These are phyloP conservation scores for Ploettnerulaceae sp. DNA, from an alignment of 2,329 filamentous ascomycete genomes.

Conservation along the genomic window DNA sequence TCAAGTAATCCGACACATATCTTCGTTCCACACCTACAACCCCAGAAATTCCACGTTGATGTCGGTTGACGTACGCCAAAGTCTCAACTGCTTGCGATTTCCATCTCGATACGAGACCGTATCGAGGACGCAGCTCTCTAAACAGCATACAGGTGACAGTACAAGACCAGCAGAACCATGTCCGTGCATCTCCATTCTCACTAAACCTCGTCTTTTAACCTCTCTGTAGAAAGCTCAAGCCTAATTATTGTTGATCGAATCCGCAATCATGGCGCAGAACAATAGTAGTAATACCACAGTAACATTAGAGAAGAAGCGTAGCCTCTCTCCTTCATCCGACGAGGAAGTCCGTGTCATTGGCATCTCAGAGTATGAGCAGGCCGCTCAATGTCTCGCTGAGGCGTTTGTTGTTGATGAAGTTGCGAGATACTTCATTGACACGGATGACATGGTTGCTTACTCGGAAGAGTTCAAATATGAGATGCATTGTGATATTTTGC, in stretches of 20 bases:
- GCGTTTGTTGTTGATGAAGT: conserved; percentile 73
- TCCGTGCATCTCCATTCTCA: conserved; percentile 15
- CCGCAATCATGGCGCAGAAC: conserved; percentile 34
- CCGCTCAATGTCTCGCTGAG: conserved; percentile 66
- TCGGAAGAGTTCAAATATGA: conserved; percentile 67
- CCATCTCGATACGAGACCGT: conserved; percentile 51
- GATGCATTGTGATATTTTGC: conserved; percentile 71
- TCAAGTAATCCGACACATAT: conserved; percentile 14
- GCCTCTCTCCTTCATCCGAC: conserved; percentile 27
- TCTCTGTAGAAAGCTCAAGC: conserved; percentile 15
- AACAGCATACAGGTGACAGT: conserved; percentile 49
- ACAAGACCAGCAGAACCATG: conserved; percentile 33
- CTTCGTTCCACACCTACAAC: conserved; percentile 5
- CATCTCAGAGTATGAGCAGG: conserved; percentile 65
- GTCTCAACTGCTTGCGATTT: conserved; percentile 48
- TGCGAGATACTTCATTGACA: conserved; percentile 69
- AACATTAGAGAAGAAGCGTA: conserved; percentile 32
- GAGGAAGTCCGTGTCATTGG: conserved; percentile 60
- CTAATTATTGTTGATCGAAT: conserved; percentile 5
- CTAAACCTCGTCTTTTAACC: conserved; percentile 3
- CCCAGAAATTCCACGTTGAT: conserved; percentile 41
- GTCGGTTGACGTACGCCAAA: conserved; percentile 54
- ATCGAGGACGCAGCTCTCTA: conserved; percentile 52
- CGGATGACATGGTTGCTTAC: conserved; percentile 59
- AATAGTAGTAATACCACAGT: conserved; percentile 35